Base-by-base conservation (phyloP, 2,329 filamentous ascomycete genomes). In the Zymoseptoria crescenta region DNA sequence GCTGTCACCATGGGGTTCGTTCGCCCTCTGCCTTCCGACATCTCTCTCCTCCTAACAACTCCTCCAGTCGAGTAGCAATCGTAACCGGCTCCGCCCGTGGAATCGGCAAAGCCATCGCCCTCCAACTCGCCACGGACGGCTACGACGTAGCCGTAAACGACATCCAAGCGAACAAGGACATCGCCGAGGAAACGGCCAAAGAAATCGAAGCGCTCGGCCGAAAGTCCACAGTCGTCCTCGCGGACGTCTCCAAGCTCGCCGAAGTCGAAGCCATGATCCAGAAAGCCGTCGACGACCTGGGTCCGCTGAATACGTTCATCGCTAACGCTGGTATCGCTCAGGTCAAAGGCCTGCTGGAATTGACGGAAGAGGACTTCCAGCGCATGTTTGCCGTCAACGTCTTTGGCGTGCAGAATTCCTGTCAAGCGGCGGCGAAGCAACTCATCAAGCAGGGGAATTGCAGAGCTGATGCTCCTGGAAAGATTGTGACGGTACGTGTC, bases 141-240 rank as follows among this genome's bases (percentile, higher is more conserved):
- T 88, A 87, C 73, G 78, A 84, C 64, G 76, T 89, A 54, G 86
- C 83, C 67, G 75, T 88, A 63, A 87, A 87, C 68, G 85, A 88
- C 64, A 74, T 87, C 16, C 63, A 75, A 28, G 75, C 79, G 13
- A 83, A 86, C 62, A 72, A 78, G 55, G 64, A 76, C 3, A 79
- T 74, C 1, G 81, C 82, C 60, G 79, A 85, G 55, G 76, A 80
- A 21, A 70, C 79, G 0, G 81, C 79, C 8, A 72, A 77, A 20
- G 78, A 85, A 62, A 83, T 87, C 56, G 71, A 79, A 57, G 56
- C 57, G 5, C 72, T 81, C 8, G 56, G 56, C 29, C 74, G 81
- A 24, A 80, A 79, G 52, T 77, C 83, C 1, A 79, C 81, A 57
- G 79, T 80, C 0, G 79, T 81, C 49, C 74, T 79, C 8, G 86